These are phyloP conservation scores for Trametes maxima DNA, from an alignment of 768 basidiomycete genomes.

Conservation along the genomic window DNA sequence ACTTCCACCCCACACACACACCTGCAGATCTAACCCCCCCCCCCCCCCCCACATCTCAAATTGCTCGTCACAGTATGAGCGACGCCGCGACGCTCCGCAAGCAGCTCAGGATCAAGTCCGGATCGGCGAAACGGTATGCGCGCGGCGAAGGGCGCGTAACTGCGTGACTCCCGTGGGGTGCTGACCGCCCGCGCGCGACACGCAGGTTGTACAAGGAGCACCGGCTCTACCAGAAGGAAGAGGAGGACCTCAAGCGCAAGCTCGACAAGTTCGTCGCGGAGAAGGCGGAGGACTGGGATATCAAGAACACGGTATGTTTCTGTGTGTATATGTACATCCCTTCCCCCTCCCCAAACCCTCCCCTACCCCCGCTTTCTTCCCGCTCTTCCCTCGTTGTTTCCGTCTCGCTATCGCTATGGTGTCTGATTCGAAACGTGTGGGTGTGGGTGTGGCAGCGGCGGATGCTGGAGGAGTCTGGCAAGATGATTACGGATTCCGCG, in stretches of 20 bases:
- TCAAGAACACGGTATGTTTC: constrained; percentile 71
- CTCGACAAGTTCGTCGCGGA: constrained; percentile 64
- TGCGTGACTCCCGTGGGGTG: too few species aligned
- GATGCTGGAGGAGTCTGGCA: constrained; percentile 75
- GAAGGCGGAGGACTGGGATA: constrained; percentile 69
- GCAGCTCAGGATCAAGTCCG: constrained; percentile 79
- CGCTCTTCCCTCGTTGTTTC: background rate
- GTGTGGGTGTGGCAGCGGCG: constrained; percentile 46
- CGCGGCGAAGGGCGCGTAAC: too few species aligned
- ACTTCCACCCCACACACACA: background rate
- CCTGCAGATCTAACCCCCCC: too few species aligned
- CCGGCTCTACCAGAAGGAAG: constrained; percentile 65
- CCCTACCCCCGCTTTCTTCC: background rate
- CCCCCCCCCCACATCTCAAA: background rate
- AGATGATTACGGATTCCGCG: constrained; percentile 75
- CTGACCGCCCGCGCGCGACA: too few species aligned
- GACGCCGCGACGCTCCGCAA: constrained; percentile 52
- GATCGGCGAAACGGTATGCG: constrained; percentile 63
- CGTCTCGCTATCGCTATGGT: background rate
- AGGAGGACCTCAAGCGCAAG: constrained; percentile 55
- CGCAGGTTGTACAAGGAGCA: constrained; percentile 60
- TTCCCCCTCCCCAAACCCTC: background rate
- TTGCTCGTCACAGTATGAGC: constrained; percentile 39
- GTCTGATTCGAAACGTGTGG: background rate
- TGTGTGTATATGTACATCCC: too few species aligned